Evolutionary conservation across 345 rosid genomes (phyloP).

Genomic region (Lepidium didymum): DNA sequence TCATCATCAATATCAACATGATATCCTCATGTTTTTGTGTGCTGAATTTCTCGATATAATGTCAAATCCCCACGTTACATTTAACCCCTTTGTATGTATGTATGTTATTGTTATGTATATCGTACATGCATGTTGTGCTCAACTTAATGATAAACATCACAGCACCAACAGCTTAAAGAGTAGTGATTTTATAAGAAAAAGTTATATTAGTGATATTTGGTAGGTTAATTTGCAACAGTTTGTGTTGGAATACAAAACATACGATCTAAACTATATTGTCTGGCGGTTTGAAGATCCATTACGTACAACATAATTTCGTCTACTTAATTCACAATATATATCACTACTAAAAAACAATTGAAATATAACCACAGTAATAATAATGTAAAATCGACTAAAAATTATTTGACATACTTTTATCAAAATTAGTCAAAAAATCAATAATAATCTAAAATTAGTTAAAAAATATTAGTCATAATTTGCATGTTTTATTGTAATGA

Average conservation of each 20-base stretch:
- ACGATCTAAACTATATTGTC: not conserved
- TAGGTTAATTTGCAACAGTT: not conserved
- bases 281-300: not conserved
- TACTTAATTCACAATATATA: not conserved
- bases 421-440: too few species aligned
- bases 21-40: conserved; percentile 8
- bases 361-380: too few species aligned
- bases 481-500: too few species aligned
- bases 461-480: too few species aligned
- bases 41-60: conserved; percentile 17
- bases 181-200: not conserved
- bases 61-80: not conserved
- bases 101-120: too few species aligned
- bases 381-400: too few species aligned
- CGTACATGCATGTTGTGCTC: not conserved
- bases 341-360: too few species aligned
- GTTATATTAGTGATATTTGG: not conserved
- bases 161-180: not conserved
- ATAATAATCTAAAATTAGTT: too few species aligned
- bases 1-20: conserved; percentile 3
- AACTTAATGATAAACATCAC: not conserved
- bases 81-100: not conserved
- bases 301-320: not conserved
- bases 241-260: not conserved
- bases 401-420: too few species aligned